phyloP scores from a whole-genome alignment of 2,329 filamentous ascomycete genomes.

The Fulvia fulva region DNA sequence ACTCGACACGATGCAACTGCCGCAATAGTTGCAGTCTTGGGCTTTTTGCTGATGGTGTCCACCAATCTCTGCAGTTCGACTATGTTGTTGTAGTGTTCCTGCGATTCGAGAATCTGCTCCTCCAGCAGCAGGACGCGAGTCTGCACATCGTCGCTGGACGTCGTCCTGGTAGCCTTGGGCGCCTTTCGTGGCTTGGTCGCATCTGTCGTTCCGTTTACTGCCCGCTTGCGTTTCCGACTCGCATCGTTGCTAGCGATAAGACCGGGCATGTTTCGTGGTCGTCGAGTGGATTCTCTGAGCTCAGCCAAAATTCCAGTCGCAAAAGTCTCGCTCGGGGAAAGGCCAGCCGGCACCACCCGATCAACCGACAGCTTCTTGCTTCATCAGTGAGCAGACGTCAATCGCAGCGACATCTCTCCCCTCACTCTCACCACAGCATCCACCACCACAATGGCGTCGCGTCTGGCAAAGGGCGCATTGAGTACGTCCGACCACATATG shows the following conservation, averaged over 20 bases:
- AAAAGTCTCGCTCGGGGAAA: neutral
- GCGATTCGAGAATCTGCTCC: slow-evolving; percentile 75
- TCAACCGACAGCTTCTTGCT: neutral
- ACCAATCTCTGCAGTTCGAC: slow-evolving; percentile 59
- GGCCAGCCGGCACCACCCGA: neutral
- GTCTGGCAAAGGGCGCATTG: slow-evolving; percentile 90
- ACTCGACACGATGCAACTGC: slow-evolving; percentile 80
- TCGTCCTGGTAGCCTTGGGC: slow-evolving; percentile 36
- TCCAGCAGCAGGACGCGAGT: slow-evolving; percentile 71
- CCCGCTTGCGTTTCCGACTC: slow-evolving; percentile 44
- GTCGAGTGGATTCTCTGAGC: neutral
- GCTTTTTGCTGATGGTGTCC: slow-evolving; percentile 52
- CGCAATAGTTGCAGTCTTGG: slow-evolving; percentile 51
- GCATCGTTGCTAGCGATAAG: slow-evolving; percentile 24
- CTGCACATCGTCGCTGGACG: slow-evolving; percentile 41
- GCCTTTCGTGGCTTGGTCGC: slow-evolving; percentile 34
- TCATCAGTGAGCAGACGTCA: neutral
- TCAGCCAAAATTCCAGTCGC: neutral
- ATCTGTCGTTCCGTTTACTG: slow-evolving; percentile 19
- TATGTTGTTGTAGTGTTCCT: slow-evolving; percentile 90
- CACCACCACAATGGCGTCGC: slow-evolving; percentile 80
- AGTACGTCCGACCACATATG: slow-evolving; percentile 59
- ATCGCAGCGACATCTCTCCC: slow-evolving; percentile 3
- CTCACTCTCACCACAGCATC: slow-evolving; percentile 47
- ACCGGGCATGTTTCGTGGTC: slow-evolving; percentile 35